These are phyloP conservation scores for Erysimum cheiri DNA, from an alignment of 441 rosid genomes.

Conservation along the genomic window DNA sequence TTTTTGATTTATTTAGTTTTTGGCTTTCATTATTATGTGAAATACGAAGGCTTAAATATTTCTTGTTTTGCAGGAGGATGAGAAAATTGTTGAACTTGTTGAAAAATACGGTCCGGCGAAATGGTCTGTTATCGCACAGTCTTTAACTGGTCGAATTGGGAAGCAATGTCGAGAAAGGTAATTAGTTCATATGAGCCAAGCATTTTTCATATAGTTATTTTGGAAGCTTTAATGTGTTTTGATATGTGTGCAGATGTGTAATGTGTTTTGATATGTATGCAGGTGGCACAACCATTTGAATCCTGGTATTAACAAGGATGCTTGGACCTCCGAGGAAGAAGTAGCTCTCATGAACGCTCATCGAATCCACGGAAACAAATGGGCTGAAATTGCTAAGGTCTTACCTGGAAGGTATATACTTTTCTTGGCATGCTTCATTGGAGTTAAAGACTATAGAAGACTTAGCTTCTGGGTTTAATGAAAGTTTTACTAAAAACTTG, in stretches of 20 bases:
- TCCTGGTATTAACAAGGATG: constrained; percentile 95
- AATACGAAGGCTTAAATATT: constrained; percentile 10
- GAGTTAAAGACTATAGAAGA: constrained; percentile 12
- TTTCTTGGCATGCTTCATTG: constrained; percentile 10
- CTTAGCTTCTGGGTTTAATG: constrained; percentile 21
- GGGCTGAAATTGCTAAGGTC: constrained; percentile 99
- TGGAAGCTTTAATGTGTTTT: constrained; percentile 29
- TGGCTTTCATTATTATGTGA: constrained; percentile 35
- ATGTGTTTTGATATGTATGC: constrained; percentile 36
- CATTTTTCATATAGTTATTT: constrained; percentile 2
- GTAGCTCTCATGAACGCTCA: constrained; percentile 85
- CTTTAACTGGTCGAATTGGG: constrained; percentile 97
- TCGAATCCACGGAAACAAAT: constrained; percentile 77
- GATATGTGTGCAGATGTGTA: constrained; percentile 61
- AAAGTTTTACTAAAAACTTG: constrained; percentile 31
- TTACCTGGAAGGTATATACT: constrained; percentile 88
- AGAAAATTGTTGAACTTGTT: constrained; percentile 81
- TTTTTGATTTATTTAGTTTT: background rate
- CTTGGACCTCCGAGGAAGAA: constrained; percentile 97
- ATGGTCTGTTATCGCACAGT: constrained; percentile 93
- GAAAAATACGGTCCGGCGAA: constrained; percentile 82
- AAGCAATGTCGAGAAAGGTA: constrained; percentile 99
- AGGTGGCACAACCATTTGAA: constrained; percentile 99
- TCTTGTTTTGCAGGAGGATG: constrained; percentile 77
- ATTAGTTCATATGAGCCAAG: constrained; percentile 17